A percentile compares a stretch with the other conserved stretches of the same genome.
phyloP scores from a whole-genome alignment of 257 asterid species.

The Nicotiana undulata region DNA sequence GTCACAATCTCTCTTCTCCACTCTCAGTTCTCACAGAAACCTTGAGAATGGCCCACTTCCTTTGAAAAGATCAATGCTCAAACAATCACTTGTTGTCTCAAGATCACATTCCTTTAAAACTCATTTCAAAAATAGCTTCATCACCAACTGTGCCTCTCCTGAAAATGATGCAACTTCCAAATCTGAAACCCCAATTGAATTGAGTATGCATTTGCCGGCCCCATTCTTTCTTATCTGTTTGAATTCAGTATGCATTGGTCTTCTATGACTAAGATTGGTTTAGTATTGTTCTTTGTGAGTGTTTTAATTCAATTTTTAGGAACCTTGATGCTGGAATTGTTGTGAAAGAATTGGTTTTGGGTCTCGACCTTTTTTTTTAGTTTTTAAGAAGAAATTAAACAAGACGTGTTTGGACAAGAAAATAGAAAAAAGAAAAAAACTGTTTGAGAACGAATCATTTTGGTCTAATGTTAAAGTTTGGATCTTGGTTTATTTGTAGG shows the following conservation, averaged over 20 bases:
- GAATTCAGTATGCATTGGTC: no score
- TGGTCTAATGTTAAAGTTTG: not conserved
- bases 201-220: slow-evolving; percentile 34
- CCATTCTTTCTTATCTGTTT: not conserved
- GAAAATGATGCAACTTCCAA: slow-evolving; percentile 19
- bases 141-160: slow-evolving; percentile 30
- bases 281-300: not conserved
- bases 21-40: slow-evolving; percentile 3
- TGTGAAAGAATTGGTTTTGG: not conserved
- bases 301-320: no score
- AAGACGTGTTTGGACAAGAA: no score
- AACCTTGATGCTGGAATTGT: no score
- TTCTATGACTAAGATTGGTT: not conserved
- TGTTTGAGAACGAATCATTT: no score
- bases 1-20: slow-evolving; percentile 42
- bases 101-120: slow-evolving; percentile 33
- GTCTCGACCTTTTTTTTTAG: no score
- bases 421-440: no score
- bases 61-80: slow-evolving; percentile 14
- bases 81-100: slow-evolving; percentile 20
- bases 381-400: no score
- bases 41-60: slow-evolving; percentile 11
- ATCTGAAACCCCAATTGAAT: slow-evolving; percentile 62
- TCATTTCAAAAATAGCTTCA: slow-evolving; percentile 22
- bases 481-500: slow-evolving; percentile 17